phyloP scores from a whole-genome alignment of 108 stramenopile species.

The Schizochytrium sp. region DNA sequence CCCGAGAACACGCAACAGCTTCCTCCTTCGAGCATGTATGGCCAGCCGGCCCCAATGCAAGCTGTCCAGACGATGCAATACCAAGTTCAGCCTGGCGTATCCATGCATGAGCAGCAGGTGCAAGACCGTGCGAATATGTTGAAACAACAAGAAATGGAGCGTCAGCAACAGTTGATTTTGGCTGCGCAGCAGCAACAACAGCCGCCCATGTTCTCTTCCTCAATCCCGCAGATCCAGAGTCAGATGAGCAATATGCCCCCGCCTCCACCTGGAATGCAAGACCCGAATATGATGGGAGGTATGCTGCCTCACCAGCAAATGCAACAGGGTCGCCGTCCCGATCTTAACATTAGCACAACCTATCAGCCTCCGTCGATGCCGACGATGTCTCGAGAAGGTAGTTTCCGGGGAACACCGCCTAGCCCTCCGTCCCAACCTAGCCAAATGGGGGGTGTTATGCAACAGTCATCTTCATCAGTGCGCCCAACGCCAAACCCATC shows the following conservation, averaged over 20 bases:
- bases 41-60: background rate
- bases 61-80: background rate
- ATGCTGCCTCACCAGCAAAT: no score
- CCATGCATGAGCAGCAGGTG: slow-evolving; percentile 15
- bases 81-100: background rate
- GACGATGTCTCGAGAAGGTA: no score
- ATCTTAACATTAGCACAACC: no score
- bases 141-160: slow-evolving; percentile 25
- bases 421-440: no score
- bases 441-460: no score
- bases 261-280: no score
- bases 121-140: slow-evolving; percentile 12
- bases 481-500: background rate
- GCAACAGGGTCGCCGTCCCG: no score
- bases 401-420: no score
- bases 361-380: no score
- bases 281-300: no score
- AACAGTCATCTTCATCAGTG: background rate
- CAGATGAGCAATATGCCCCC: background rate
- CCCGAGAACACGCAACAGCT: slow-evolving; percentile 31
- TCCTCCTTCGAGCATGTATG: background rate
- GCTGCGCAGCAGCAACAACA: background rate
- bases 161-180: background rate
- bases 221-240: background rate
- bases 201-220: background rate